Evolutionary conservation across 1,284 basidiomycete genomes (phyloP).

Genomic region (Moniliella sp.): DNA sequence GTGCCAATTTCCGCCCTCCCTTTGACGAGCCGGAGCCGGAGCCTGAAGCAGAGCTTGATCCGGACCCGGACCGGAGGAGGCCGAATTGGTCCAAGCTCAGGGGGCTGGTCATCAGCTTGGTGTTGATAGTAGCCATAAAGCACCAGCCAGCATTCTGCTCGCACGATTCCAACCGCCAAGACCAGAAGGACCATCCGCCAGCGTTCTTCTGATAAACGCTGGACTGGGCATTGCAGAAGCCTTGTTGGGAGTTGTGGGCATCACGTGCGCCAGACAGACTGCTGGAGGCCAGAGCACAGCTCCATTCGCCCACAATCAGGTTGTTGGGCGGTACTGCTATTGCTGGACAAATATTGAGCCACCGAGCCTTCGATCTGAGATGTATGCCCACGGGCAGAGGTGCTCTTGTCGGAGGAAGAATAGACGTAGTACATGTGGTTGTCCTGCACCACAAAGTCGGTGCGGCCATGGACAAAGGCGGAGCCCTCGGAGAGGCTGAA

Average conservation of each 20-base stretch:
- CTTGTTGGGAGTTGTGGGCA: slow-evolving; percentile 37
- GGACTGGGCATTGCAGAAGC: slow-evolving; percentile 48
- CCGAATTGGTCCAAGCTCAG: no score
- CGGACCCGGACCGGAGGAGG: no score
- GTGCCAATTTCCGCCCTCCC: no score
- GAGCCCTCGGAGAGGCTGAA: slow-evolving; percentile 47
- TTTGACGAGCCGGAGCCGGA: no score
- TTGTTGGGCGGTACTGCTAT: slow-evolving; percentile 37
- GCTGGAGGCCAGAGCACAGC: slow-evolving; percentile 42
- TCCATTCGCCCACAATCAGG: slow-evolving; percentile 42
- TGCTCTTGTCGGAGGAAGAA: slow-evolving; percentile 15
- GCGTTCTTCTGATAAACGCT: slow-evolving; percentile 44
- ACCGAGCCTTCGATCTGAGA: slow-evolving; percentile 13
- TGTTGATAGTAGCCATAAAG: slow-evolving; percentile 13
- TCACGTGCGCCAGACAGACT: slow-evolving; percentile 42
- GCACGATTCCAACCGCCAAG: slow-evolving; percentile 37
- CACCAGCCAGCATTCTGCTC: slow-evolving; percentile 28
- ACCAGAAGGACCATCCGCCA: slow-evolving; percentile 55
- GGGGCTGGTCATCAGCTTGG: no score
- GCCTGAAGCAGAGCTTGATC: slow-evolving; percentile 1
- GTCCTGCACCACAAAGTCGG: slow-evolving; percentile 54
- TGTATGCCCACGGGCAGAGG: slow-evolving; percentile 21
- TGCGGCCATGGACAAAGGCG: slow-evolving; percentile 41
- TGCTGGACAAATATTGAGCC: slow-evolving; percentile 5
- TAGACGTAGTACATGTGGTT: slow-evolving; percentile 51